Conservation (phyloP, 2,329 filamentous ascomycete species). For the Penicillium sp. region DNA sequence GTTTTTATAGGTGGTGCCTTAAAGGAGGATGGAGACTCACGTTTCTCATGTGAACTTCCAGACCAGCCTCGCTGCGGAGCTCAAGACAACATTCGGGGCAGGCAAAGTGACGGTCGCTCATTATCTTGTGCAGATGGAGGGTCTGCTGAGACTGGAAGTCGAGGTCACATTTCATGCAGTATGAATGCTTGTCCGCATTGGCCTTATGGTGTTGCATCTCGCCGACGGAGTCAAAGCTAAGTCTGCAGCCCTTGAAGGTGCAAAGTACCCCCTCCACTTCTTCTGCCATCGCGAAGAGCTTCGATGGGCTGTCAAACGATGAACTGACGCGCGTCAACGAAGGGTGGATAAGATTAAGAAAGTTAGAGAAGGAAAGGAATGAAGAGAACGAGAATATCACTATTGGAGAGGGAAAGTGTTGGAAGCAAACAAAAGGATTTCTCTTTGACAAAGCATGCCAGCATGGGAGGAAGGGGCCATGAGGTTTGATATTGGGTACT, state of each 20-base stretch:
- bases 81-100: slow-evolving; percentile 58
- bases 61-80: slow-evolving; percentile 53
- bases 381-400: background rate
- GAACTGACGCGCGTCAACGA: background rate
- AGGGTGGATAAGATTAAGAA: background rate
- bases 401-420: background rate
- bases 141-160: slow-evolving; percentile 48
- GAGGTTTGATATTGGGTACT: background rate
- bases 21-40: slow-evolving; percentile 34
- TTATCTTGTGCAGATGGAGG: slow-evolving; percentile 50
- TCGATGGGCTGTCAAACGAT: background rate
- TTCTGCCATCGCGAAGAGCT: background rate
- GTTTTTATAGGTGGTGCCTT: background rate
- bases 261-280: slow-evolving; percentile 36
- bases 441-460: background rate
- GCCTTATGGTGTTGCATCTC: slow-evolving; percentile 54
- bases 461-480: background rate
- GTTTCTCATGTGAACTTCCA: slow-evolving; percentile 52
- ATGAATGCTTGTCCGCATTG: slow-evolving; percentile 38
- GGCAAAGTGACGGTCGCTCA: slow-evolving; percentile 48
- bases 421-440: background rate
- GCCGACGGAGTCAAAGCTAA: slow-evolving; percentile 45
- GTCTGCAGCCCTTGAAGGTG: slow-evolving; percentile 47
- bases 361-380: background rate
- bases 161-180: slow-evolving; percentile 43